Evolutionary conservation across 176 grass and related monocot genomes (phyloP), one percentile per base, ranked within the genome.

Genomic region (Poa annua): DNA sequence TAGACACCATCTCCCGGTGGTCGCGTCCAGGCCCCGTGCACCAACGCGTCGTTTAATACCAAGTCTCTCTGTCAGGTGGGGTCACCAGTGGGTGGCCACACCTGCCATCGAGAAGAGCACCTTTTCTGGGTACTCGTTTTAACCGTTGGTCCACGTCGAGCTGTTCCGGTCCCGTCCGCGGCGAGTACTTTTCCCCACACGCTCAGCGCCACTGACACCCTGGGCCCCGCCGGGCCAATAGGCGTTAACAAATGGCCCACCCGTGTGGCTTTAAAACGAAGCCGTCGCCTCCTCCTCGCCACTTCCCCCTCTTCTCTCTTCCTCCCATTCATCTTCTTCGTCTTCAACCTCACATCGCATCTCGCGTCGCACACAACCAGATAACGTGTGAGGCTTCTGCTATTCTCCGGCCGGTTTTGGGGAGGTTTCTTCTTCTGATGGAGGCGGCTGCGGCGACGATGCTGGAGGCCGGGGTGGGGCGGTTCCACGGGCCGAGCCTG

Each of bases 381-480:
- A 66, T 53, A 75, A 11, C 69, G 54, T 80, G 52, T 20, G 53
- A 22, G 41, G 1, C 39, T 41, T 41, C 8, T 8, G 7, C 1
- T 29, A 5, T 47, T 10, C 45, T 33, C 2, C 5, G 53, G n/a
- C 67, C 11, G 61, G 9, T 24, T 32, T 51, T 0, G 14, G 4
- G 32, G 19, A 57, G 0, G 26, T 1, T 7, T 3, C 6, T 2
- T 19, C 1, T 7, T 3, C 6, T 2, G 54, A 90, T 90, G 88
- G 88, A 90, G 39, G 74, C 80, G n/a, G 88, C 78, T 6, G 80
- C 88, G 14, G 78, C 84, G 57, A 85, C 80, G 80, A 90, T 90
- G 88, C 80, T 90, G 53, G 88, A 90, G 80, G 88, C 88, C 0
- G 88, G 88, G 1, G 67, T 90, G 49, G 88, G 88, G 12, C 67